phyloP scores from a whole-genome alignment of 1,139 yeast genomes.

The Diutina scorzettiae region DNA sequence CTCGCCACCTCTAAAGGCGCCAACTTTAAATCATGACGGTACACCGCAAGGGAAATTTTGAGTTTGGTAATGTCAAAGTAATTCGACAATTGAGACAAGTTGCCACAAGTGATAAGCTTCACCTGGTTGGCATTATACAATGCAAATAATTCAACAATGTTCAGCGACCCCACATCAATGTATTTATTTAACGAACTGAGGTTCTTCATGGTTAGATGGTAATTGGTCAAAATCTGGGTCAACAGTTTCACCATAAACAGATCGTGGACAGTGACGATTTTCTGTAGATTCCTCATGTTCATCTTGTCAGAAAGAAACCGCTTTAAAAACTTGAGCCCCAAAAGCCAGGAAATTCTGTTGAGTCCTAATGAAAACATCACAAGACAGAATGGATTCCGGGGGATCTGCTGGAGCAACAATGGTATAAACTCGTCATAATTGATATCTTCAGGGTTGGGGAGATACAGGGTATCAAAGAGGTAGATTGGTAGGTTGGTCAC shows the following conservation, averaged over 20 bases:
- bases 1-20: conserved; percentile 12
- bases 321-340: conserved; percentile 68
- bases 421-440: conserved; percentile 30
- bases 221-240: conserved; percentile 57
- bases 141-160: conserved; percentile 8
- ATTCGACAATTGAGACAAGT: conserved; percentile 50
- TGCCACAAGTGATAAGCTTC: conserved; percentile 38
- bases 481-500: conserved; percentile 51
- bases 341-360: conserved; percentile 50
- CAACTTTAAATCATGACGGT: conserved; percentile 29
- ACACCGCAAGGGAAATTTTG: conserved; percentile 67
- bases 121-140: conserved; percentile 8
- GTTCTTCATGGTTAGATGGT: conserved; percentile 22
- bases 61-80: conserved; percentile 63
- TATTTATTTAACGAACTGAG: conserved; percentile 19
- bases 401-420: conserved; percentile 32
- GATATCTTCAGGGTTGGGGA: conserved; percentile 44
- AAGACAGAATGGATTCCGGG: conserved; percentile 47
- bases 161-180: conserved; percentile 12
- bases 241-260: conserved; percentile 82
- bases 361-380: conserved; percentile 75
- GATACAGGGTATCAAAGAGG: conserved; percentile 64
- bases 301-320: conserved; percentile 43
- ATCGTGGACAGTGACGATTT: conserved; percentile 78
- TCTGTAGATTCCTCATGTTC: conserved; percentile 32